Base-by-base conservation (phyloP, 305 asterid species). In the Plantago coronopus region DNA sequence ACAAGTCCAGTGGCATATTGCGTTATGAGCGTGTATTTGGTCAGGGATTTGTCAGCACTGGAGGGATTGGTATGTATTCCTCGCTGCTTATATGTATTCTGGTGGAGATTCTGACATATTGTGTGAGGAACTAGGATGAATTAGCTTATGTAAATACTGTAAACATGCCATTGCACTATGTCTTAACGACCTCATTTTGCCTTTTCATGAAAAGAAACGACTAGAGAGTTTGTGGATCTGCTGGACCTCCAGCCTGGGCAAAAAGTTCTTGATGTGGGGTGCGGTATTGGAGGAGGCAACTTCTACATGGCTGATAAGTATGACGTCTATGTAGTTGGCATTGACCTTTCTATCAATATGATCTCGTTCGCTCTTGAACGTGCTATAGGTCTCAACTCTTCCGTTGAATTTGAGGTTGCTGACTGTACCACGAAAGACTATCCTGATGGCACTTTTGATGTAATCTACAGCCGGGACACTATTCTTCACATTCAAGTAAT, bases 241-340 rank as follows among this genome's bases (percentile, higher is more conserved):
- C 76, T 93, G 71, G 79, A 85, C 70, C 99, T 93, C 57, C 78
- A 85, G 78, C 84, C 95, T 54, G 95, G 99, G 40, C 95, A 94
- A 71, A 93, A 83, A 60, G 95, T 89, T 43, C 87, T 93, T 29
- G 99, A 93, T 68, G 99, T 93, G 54, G 99, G 99, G 19, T 93
- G 99, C 73, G 97, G 99, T 22, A 93, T 93, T 70, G 99, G 97
- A 54, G 99, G 99, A 68, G 99, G 99, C 43, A 95, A 93, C 68
- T 89, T 93, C 69, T 93, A 79, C 82, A 89, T 93, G 97, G 96
- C 99, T 38, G 93, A 93, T 17, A 77, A 82, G 51, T 89, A 78
- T 7, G 96, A 85, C 63, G 95, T 82, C 71, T 89, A 93, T 72
- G 97, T 93, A 15, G 93, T 93, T 53, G 99, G 87, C 65, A 89